These are phyloP conservation scores for Pulveroboletus sp. DNA, from an alignment of 768 basidiomycete genomes.

Conservation along the genomic window DNA sequence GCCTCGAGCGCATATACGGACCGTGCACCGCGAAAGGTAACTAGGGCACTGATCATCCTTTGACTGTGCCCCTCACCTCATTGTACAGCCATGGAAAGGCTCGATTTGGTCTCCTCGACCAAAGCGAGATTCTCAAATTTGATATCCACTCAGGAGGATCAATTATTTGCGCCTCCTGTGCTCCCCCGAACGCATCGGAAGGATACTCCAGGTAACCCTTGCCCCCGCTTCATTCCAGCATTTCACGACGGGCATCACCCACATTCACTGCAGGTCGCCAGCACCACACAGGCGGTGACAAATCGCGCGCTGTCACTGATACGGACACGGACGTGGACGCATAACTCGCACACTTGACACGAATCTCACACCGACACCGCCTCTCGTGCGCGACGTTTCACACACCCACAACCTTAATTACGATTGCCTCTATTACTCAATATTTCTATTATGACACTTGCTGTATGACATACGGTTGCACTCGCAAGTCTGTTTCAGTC, in stretches of 20 bases:
- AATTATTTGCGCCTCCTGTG: conserved; percentile 11
- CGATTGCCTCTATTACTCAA: not conserved
- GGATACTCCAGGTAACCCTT: not conserved
- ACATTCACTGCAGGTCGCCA: not conserved
- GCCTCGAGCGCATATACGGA: conserved; percentile 30
- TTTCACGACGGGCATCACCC: not conserved
- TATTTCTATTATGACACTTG: not conserved
- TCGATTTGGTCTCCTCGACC: conserved; percentile 14
- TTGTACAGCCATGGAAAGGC: conserved; percentile 15
- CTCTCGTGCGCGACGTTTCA: no score
- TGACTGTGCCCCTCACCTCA: not conserved
- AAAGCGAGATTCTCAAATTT: conserved; percentile 5
- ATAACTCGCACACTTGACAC: not conserved
- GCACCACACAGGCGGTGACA: not conserved
- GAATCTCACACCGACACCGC: conserved; percentile 4
- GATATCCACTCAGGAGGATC: conserved; percentile 10
- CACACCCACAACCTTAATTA: not conserved
- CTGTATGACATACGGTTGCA: not conserved
- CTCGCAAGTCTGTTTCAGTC: not conserved
- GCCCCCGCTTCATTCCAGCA: no score
- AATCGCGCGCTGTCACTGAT: conserved; percentile 4
- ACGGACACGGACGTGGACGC: conserved; percentile 8
- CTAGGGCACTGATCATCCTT: not conserved
- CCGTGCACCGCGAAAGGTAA: conserved; percentile 16
- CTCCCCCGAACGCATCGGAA: conserved; percentile 15